Evolutionary conservation across 2,329 filamentous ascomycete species (phyloP).

Genomic region (Exophiala spinifera): DNA sequence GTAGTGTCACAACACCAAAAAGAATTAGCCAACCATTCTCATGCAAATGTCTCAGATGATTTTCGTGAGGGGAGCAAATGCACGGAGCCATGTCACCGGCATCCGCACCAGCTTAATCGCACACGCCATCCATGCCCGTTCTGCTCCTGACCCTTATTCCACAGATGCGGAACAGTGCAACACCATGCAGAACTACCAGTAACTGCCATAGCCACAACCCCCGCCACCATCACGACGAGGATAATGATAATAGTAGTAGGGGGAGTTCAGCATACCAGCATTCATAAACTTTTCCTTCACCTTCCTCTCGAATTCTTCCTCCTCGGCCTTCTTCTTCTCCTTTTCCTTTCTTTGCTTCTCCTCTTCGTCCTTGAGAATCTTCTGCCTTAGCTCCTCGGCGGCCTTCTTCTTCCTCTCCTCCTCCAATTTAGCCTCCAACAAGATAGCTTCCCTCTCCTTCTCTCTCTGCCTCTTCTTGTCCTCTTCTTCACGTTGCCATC

Average conservation of each 20-base stretch:
- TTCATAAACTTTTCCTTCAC: slow-evolving; percentile 38
- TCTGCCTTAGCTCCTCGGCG: slow-evolving; percentile 30
- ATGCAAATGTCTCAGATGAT: not conserved
- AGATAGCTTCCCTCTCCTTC: slow-evolving; percentile 34
- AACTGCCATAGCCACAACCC: not conserved
- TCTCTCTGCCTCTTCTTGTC: slow-evolving; percentile 27
- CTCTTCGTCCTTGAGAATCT: slow-evolving; percentile 30
- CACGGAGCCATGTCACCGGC: no score
- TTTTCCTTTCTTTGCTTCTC: slow-evolving; percentile 48
- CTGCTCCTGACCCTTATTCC: no score
- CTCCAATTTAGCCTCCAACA: slow-evolving; percentile 25
- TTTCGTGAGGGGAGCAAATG: no score
- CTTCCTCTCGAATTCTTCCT: slow-evolving; percentile 48
- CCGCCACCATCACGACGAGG: no score
- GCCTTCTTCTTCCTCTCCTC: slow-evolving; percentile 29
- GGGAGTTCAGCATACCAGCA: slow-evolving; percentile 20
- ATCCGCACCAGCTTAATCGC: no score
- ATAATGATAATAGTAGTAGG: slow-evolving; percentile 1
- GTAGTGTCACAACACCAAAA: slow-evolving; percentile 23
- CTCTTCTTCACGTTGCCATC: slow-evolving; percentile 27
- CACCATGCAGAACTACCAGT: not conserved
- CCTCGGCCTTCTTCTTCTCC: slow-evolving; percentile 46
- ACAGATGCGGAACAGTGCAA: not conserved
- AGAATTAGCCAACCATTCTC: slow-evolving; percentile 10
- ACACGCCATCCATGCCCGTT: no score